Evolutionary conservation across 2,329 filamentous ascomycete species (phyloP), one percentile per base, ranked within the genome.

Genomic region (Berkeleyomyces basicola): DNA sequence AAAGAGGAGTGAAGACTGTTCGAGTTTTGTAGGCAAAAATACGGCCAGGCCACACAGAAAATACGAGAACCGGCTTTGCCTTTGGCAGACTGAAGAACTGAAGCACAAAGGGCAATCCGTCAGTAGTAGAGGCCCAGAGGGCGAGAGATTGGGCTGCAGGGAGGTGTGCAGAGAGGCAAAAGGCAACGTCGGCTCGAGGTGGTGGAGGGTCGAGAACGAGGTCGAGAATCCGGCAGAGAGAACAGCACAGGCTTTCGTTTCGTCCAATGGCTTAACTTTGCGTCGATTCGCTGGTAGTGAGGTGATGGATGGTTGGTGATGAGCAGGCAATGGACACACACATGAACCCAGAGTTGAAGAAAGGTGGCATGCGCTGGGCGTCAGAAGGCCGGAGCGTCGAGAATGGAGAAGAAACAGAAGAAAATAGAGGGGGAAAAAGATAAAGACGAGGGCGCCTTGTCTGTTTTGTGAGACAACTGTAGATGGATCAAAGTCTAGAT

Each of bases 1-100:
- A 23, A 64, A 60, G 55, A 46, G 53, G 23, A 23, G 23, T 23
- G 23, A 64, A 64, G 42, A 63, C 39, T 39, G 66, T 55, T 47
- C 49, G 53, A 43, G 55, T 53, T 36, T 53, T 36, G 7, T 53
- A 53, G 9, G 37, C 36, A 53, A 53, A 23, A 37, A n/a, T 53
- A 53, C 49, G 33, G 37, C 7, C 49, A 37, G n/a, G 10, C 10
- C 5, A 44, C 42, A 11, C 4, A 11, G 9, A 4, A 1, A 14
- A 14, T 44, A 44, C 6, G 9, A 44, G n/a, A 11, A 44, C 6
- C 7, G 9, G 42, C 42, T 44, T 10, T 9, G 7, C 23, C 10
- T 53, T 37, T 3, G 7, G n/a, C 10, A 11, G 44, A 43, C 11
- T 16, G 57, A 9, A 59, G 46, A 9, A 14, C 9, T 4, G 60